Percentiles rank a stretch among this genome's conserved stretches.
Conservation (phyloP, 257 asterid species). For the Asclepias syriaca region DNA sequence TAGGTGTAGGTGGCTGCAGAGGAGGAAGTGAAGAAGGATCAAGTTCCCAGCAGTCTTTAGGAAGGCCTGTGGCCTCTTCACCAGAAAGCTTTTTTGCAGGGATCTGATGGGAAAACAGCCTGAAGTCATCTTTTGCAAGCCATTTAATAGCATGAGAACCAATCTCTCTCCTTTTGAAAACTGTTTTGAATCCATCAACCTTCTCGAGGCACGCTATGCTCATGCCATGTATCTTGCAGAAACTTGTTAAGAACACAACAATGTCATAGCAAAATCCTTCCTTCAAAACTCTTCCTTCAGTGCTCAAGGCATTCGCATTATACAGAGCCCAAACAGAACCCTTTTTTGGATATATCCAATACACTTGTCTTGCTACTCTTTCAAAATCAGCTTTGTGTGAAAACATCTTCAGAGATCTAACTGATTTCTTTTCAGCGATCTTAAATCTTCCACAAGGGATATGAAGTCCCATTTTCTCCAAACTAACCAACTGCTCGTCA, state of each 20-base stretch:
- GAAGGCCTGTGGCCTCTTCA: conserved; percentile 55
- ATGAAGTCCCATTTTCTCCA: conserved; percentile 40
- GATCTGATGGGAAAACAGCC: conserved; percentile 66
- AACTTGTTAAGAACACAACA: conserved; percentile 54
- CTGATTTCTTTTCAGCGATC: conserved; percentile 42
- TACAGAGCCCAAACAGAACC: conserved; percentile 89
- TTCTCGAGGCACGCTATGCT: conserved; percentile 71
- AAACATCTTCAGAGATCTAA: conserved; percentile 52
- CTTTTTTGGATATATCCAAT: conserved; percentile 67
- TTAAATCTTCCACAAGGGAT: conserved; percentile 72
- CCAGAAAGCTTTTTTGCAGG: conserved; percentile 76
- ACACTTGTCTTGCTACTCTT: conserved; percentile 65
- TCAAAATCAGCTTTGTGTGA: conserved; percentile 68
- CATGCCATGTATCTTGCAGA: conserved; percentile 58
- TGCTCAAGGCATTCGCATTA: conserved; percentile 15
- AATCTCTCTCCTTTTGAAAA: conserved; percentile 60
- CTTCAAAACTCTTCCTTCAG: conserved; percentile 23
- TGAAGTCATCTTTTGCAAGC: conserved; percentile 43
- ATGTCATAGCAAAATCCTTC: conserved; percentile 38
- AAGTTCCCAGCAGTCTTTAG: conserved; percentile 84
- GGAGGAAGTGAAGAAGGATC: conserved; percentile 70
- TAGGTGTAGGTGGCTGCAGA: conserved; percentile 23
- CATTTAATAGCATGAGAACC: conserved; percentile 54
- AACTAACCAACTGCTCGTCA: conserved; percentile 29
- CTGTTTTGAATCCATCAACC: conserved; percentile 60